These are phyloP conservation scores for Boletus insuetus DNA, from an alignment of 768 basidiomycete genomes.

Conservation along the genomic window DNA sequence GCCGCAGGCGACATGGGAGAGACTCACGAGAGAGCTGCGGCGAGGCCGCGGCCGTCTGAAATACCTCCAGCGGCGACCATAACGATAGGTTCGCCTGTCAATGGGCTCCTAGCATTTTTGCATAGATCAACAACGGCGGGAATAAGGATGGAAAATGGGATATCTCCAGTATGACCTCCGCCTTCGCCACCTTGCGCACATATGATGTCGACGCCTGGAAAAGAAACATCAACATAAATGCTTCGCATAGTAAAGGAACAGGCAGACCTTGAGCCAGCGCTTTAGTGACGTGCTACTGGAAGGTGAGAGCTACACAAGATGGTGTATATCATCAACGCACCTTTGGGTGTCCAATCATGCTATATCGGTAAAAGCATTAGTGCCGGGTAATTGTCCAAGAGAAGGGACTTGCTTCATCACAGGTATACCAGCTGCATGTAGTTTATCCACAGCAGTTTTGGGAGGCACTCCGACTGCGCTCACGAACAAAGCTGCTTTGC, in stretches of 20 bases:
- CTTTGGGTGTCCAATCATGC: conserved; percentile 87
- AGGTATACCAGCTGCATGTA: conserved; percentile 74
- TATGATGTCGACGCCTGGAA: conserved; percentile 79
- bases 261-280: conserved; percentile 65
- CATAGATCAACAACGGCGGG: conserved; percentile 82
- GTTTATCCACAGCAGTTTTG: conserved; percentile 74
- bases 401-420: conserved; percentile 74
- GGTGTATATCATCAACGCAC: conserved; percentile 30
- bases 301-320: not conserved
- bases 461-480: conserved; percentile 85
- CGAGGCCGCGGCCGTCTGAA: conserved; percentile 78
- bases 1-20: not conserved
- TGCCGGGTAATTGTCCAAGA: too few relatives aligned
- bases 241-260: not conserved
- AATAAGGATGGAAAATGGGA: conserved; percentile 76
- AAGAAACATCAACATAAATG: not conserved
- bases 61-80: conserved; percentile 87
- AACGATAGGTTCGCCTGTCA: conserved; percentile 72
- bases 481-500: conserved; percentile 74
- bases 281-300: conserved; percentile 61
- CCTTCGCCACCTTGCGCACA: conserved; percentile 89
- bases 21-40: conserved; percentile 64
- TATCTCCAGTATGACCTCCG: conserved; percentile 86
- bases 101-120: conserved; percentile 61
- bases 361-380: conserved; percentile 25